Conservation (phyloP, 805 yeast species). For the Pichia scutulata region DNA sequence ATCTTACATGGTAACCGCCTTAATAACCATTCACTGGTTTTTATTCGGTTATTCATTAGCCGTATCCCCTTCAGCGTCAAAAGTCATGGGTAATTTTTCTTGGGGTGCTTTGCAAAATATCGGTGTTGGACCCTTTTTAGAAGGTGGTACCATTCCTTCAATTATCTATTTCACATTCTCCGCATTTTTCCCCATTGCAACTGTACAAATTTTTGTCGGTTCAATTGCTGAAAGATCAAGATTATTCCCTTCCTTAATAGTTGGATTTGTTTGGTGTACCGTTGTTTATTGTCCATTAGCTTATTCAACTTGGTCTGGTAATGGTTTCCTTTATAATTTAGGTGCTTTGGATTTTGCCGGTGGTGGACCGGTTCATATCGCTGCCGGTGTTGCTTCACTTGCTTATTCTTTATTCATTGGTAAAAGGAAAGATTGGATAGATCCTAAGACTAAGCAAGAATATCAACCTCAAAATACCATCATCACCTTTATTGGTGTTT, state of each 20-base stretch:
- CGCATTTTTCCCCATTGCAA: slow-evolving; percentile 40
- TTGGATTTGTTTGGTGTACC: slow-evolving; percentile 34
- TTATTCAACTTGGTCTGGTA: slow-evolving; percentile 39
- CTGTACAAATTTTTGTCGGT: slow-evolving; percentile 41
- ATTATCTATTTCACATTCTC: slow-evolving; percentile 38
- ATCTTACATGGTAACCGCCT: slow-evolving; percentile 34
- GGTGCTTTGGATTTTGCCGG: slow-evolving; percentile 44
- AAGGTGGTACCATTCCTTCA: slow-evolving; percentile 43
- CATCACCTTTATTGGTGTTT: slow-evolving; percentile 36
- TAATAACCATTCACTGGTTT: slow-evolving; percentile 36
- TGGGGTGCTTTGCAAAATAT: slow-evolving; percentile 34
- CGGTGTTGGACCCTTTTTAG: slow-evolving; percentile 33
- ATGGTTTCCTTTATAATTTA: slow-evolving; percentile 37
- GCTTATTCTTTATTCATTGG: slow-evolving; percentile 38
- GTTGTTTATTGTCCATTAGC: slow-evolving; percentile 41
- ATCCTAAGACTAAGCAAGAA: slow-evolving; percentile 24
- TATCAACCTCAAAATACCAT: slow-evolving; percentile 31
- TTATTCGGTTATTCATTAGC: slow-evolving; percentile 40
- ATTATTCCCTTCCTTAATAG: slow-evolving; percentile 33
- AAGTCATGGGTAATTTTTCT: slow-evolving; percentile 30
- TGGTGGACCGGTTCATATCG: slow-evolving; percentile 43
- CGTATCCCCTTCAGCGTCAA: slow-evolving; percentile 27
- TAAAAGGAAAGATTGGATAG: slow-evolving; percentile 30
- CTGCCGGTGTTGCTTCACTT: slow-evolving; percentile 36
- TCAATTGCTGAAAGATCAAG: slow-evolving; percentile 38